These are phyloP conservation scores for Herpetomonas samuelpessoai DNA, from an alignment of 208 protist species.

Conservation along the genomic window DNA sequence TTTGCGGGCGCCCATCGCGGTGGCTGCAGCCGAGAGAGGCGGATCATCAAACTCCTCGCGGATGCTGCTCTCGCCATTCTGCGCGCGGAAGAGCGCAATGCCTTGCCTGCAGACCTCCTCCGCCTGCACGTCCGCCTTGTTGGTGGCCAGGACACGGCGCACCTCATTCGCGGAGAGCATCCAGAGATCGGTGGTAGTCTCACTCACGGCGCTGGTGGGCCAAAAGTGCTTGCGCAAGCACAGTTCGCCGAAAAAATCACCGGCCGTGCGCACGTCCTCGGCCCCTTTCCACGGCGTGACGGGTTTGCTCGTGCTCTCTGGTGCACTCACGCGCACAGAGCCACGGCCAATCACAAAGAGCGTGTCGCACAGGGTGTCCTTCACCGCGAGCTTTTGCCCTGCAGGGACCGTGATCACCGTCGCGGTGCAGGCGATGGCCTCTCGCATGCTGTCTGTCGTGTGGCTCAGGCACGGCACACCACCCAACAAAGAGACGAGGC, in stretches of 20 bases:
- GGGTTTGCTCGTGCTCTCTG: constrained; percentile 4
- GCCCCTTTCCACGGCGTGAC: not conserved
- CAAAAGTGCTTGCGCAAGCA: constrained; percentile 76
- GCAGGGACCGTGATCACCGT: constrained; percentile 44
- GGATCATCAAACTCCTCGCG: constrained; percentile 33
- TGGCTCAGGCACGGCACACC: constrained; percentile 83
- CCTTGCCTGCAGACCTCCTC: constrained; percentile 77
- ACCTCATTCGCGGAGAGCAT: constrained; percentile 43
- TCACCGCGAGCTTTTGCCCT: constrained; percentile 30
- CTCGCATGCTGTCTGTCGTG: constrained; percentile 68
- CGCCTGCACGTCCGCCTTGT: constrained; percentile 58
- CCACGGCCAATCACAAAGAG: constrained; percentile 81
- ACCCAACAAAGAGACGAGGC: constrained; percentile 59
- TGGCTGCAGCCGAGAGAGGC: not conserved
- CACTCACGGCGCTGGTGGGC: constrained; percentile 48
- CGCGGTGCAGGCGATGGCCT: constrained; percentile 49
- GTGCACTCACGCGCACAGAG: constrained; percentile 29
- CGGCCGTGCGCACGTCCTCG: constrained; percentile 38
- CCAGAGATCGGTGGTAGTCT: constrained; percentile 79
- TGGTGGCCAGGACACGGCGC: constrained; percentile 35
- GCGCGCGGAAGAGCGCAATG: constrained; percentile 65
- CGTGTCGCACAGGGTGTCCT: constrained; percentile 46
- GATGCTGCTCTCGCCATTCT: constrained; percentile 55
- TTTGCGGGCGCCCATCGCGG: not conserved
- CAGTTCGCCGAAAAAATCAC: constrained; percentile 76